phyloP scores from a whole-genome alignment of 805 yeast genomes.

The Cyberlindnera mycetangii region DNA sequence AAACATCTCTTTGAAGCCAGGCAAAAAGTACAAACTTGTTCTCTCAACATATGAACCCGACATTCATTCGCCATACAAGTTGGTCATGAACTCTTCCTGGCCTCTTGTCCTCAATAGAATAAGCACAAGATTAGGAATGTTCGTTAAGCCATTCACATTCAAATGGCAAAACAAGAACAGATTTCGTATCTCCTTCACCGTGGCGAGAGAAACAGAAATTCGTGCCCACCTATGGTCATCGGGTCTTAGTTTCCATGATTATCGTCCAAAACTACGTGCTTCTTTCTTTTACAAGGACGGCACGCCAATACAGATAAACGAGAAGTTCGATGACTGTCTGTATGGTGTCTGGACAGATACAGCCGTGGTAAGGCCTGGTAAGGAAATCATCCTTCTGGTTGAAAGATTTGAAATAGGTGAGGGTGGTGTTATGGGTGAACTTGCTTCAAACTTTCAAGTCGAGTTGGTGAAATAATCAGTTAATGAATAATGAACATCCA shows the following conservation, averaged over 20 bases:
- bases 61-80: slow-evolving; percentile 29
- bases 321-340: slow-evolving; percentile 40
- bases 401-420: slow-evolving; percentile 49
- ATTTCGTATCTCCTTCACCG: slow-evolving; percentile 32
- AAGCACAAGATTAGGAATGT: slow-evolving; percentile 36
- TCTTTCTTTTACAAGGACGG: slow-evolving; percentile 36
- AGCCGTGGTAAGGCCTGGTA: slow-evolving; percentile 15
- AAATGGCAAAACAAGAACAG: slow-evolving; percentile 42
- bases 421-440: slow-evolving; percentile 37
- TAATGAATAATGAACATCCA: background rate
- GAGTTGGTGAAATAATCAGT: slow-evolving; percentile 10
- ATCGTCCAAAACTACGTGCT: slow-evolving; percentile 46
- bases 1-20: slow-evolving; percentile 26
- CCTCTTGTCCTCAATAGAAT: slow-evolving; percentile 18
- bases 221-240: slow-evolving; percentile 22
- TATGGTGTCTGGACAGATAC: slow-evolving; percentile 39
- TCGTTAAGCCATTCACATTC: slow-evolving; percentile 26
- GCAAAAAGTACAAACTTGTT: slow-evolving; percentile 43
- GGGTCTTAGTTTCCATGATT: slow-evolving; percentile 17
- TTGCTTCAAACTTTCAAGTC: slow-evolving; percentile 33
- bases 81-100: slow-evolving; percentile 31
- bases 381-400: slow-evolving; percentile 38
- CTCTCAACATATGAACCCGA: slow-evolving; percentile 43
- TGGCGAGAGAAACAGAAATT: slow-evolving; percentile 20
- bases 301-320: slow-evolving; percentile 34